Conservation (phyloP, 768 basidiomycete species). For the Pleurotus platypus region DNA sequence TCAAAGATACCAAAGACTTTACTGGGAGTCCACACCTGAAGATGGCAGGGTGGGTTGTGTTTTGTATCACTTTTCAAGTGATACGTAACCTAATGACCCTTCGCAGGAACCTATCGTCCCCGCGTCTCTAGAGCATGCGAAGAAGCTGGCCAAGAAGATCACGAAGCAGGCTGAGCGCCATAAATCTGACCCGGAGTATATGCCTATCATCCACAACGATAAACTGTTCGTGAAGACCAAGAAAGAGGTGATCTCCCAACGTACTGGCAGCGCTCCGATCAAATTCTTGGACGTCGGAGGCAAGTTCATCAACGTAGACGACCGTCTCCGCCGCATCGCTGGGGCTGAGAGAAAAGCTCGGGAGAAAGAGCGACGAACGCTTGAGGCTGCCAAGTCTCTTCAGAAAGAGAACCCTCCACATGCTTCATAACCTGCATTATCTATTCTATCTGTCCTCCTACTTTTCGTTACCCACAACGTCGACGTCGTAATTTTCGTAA, state of each 20-base stretch:
- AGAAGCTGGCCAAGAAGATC: constrained; percentile 31
- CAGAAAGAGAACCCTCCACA: background rate
- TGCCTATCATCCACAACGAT: constrained; percentile 34
- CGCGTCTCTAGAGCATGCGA: constrained; percentile 46
- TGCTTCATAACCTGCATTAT: background rate
- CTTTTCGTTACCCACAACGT: too few relatives aligned
- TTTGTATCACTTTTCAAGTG: constrained; percentile 4
- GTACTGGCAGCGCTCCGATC: constrained; percentile 48
- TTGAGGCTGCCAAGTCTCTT: background rate
- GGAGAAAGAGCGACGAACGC: background rate
- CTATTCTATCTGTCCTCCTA: too few relatives aligned
- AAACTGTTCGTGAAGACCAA: constrained; percentile 30
- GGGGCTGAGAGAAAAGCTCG: constrained; percentile 4
- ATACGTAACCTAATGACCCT: background rate
- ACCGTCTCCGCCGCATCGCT: constrained; percentile 30
- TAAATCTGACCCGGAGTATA: constrained; percentile 36
- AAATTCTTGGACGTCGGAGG: constrained; percentile 74
- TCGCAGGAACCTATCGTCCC: constrained; percentile 63
- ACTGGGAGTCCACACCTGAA: constrained; percentile 79
- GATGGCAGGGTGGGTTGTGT: constrained; percentile 47
- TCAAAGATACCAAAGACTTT: constrained; percentile 64
- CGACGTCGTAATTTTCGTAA: too few relatives aligned
- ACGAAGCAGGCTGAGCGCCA: constrained; percentile 27
- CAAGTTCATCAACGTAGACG: constrained; percentile 60
- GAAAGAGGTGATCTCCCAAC: constrained; percentile 33